Percentiles rank a stretch among this genome's conserved stretches.
These are phyloP conservation scores for Hanseniaspora clermontiae DNA, from an alignment of 805 yeast genomes.

Conservation along the genomic window DNA sequence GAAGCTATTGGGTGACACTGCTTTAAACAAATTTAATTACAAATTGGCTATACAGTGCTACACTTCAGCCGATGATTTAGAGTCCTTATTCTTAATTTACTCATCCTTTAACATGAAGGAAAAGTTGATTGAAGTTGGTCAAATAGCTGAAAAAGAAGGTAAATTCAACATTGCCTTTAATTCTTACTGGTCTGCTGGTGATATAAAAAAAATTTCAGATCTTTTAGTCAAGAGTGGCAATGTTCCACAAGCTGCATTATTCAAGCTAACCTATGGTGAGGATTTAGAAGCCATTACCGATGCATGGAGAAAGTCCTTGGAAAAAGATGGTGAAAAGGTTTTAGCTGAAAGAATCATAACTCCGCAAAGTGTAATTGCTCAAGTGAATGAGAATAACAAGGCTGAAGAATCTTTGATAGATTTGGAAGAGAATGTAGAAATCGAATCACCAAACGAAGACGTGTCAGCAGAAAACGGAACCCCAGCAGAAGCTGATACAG, in stretches of 20 bases:
- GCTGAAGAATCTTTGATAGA: slow-evolving; percentile 19
- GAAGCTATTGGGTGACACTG: slow-evolving; percentile 83
- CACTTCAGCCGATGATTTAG: slow-evolving; percentile 64
- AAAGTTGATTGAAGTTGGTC: slow-evolving; percentile 52
- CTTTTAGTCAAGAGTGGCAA: slow-evolving; percentile 58
- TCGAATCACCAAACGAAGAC: slow-evolving; percentile 12
- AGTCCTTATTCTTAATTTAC: slow-evolving; percentile 68
- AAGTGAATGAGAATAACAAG: slow-evolving; percentile 15
- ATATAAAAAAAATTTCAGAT: slow-evolving; percentile 47
- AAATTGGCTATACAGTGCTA: slow-evolving; percentile 70
- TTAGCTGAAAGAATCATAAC: slow-evolving; percentile 47
- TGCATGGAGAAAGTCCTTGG: slow-evolving; percentile 56
- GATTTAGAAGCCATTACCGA: slow-evolving; percentile 37
- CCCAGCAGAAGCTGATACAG: slow-evolving; percentile 14
- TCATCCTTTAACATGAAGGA: slow-evolving; percentile 63
- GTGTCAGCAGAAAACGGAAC: slow-evolving; percentile 14
- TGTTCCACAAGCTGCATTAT: slow-evolving; percentile 71
- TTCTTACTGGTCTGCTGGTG: slow-evolving; percentile 78
- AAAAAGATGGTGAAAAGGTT: slow-evolving; percentile 37
- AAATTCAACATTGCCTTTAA: slow-evolving; percentile 84
- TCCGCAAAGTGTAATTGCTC: slow-evolving; percentile 11
- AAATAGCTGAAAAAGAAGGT: slow-evolving; percentile 56
- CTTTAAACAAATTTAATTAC: slow-evolving; percentile 66
- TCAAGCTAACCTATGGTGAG: slow-evolving; percentile 59
- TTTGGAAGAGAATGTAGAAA: slow-evolving; percentile 16